Percentiles rank a stretch among this genome's conserved stretches.
phyloP scores from a whole-genome alignment of 2,329 filamentous ascomycete species.

The Bipolaris sorokiniana region DNA sequence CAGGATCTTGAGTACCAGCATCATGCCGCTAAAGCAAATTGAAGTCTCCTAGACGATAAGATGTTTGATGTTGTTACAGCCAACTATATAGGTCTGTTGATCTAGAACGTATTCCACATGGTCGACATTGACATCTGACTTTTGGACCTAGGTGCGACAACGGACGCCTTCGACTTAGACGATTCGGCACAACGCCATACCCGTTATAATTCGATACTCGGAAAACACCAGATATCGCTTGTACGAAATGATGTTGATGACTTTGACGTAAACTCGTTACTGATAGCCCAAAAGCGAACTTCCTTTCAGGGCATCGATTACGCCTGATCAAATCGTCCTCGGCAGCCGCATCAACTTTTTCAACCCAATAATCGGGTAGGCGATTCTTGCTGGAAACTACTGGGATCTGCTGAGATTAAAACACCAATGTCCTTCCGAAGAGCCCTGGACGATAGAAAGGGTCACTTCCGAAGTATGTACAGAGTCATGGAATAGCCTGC shows the following conservation, averaged over 20 bases:
- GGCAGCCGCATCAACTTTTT: neutral
- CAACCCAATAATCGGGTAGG: neutral
- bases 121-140: neutral
- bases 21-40: neutral
- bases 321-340: neutral
- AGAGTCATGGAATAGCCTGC: neutral
- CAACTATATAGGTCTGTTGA: neutral
- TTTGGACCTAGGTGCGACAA: neutral
- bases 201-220: too few species aligned
- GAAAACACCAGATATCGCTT: neutral
- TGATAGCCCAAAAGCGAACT: neutral
- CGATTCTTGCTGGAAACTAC: neutral
- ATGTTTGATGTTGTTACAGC: too few species aligned
- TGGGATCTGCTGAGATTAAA: neutral
- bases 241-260: neutral
- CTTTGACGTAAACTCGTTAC: neutral
- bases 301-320: neutral
- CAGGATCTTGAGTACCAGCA: neutral
- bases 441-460: neutral
- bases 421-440: neutral
- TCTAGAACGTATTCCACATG: neutral
- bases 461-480: too few species aligned
- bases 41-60: neutral
- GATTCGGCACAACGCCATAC: too few species aligned
- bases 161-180: neutral